Conservation (phyloP, 139 green algal species). For the Eudorina sp. region DNA sequence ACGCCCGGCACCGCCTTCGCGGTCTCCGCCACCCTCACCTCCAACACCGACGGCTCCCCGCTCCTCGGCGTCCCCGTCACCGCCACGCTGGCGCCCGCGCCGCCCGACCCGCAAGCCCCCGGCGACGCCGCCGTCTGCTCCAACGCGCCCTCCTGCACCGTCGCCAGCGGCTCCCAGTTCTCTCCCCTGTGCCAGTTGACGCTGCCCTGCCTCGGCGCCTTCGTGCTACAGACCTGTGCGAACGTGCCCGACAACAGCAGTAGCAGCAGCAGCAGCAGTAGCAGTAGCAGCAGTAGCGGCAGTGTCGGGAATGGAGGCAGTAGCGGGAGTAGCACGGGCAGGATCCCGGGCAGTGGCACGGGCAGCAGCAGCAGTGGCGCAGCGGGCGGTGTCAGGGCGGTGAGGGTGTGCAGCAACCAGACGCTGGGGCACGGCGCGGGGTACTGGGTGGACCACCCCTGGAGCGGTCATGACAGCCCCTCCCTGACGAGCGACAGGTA, state of each 20-base stretch:
- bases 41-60: constrained; percentile 51
- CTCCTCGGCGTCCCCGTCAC: constrained; percentile 28
- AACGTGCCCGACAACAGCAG: background rate
- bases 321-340: background rate
- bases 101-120: background rate
- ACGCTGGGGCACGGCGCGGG: constrained; percentile 47
- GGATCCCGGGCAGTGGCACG: too few relatives aligned
- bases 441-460: constrained; percentile 44
- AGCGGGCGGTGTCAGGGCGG: background rate
- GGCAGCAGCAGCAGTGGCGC: background rate
- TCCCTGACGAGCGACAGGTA: constrained; percentile 34
- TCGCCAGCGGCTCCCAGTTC: background rate
- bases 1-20: constrained; percentile 57
- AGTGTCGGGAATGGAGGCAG: background rate
- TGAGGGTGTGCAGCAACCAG: background rate
- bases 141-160: background rate
- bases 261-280: background rate
- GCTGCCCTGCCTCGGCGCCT: constrained; percentile 61
- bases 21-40: constrained; percentile 43
- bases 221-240: constrained; percentile 46
- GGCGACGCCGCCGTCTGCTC: background rate
- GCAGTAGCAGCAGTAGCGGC: background rate
- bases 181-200: constrained; percentile 48
- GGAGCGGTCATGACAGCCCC: background rate
- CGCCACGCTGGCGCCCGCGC: constrained; percentile 18